Evolutionary conservation across 2,329 filamentous ascomycete species (phyloP), one percentile per base, ranked within the genome.

Genomic region (Claviceps pazoutovae): DNA sequence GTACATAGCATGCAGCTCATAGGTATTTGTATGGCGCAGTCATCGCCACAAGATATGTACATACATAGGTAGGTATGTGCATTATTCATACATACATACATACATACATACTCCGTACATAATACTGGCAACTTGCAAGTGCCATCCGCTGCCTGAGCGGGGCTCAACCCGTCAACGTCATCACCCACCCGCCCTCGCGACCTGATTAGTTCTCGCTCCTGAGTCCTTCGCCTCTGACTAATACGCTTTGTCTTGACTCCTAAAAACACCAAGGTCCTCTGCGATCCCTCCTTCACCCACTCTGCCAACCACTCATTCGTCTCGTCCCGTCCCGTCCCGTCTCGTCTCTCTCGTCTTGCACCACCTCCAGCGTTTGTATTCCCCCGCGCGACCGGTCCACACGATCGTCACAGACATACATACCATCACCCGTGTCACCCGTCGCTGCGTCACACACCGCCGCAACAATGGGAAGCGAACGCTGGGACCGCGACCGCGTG

Each of bases 401-500:
- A 48, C 8, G 5, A 16, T 26, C 2, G 26, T 34, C 44, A 34
- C 8, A 5, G 11, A 9, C 44, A 34, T 37, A 9, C 44, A 34
- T 37, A 23, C 39, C 16, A 11, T 34, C 6, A 48, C 9, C n/a
- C 44, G 17, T 11, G 26, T 48, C 17, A 9, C 36, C 16, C 16
- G 37, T 16, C 14, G 13, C 21, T 46, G 19, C 46, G 34, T 30
- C 26, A 21, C 17, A 50, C 49, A 37, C 34, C 11, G 13, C 42
- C 49, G 26, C 43, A 37, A 58, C 49, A 54, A 64, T 65, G 62
- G 58, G 53, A 44, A 59, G 57, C 54, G 67, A 68, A 54, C 67
- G 67, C 58, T 82, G 76, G 76, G 77, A 82, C 59, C 71, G 71
- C 46, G 78, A 78, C 56, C 78, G 70, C 45, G 76, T 73, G 51